Evolutionary conservation across 371 early-diverging fungal species (phyloP), one percentile per base, ranked within the genome.

Genomic region (Rhizopus microsporus): DNA sequence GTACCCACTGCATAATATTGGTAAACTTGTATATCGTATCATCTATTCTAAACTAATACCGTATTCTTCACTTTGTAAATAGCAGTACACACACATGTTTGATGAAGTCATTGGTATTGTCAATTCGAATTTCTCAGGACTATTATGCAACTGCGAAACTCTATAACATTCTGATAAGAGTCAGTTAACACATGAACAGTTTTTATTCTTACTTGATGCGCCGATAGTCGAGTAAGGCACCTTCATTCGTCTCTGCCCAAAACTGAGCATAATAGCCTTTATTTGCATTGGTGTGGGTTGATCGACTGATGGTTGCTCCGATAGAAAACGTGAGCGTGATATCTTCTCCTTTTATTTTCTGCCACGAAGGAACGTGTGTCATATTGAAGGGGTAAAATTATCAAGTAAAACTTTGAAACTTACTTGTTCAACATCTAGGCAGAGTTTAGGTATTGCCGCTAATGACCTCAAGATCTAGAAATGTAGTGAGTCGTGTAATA

Each of bases 21-120:
- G 13, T n/a, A 55, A n/a, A 9, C 33, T 4, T 13, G 37, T 46
- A 4, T 15, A 39, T 17, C 40, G 17, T 54, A 4, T 32, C 31
- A 39, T 15, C 9, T 23, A 38, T 7, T 10, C 9, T 10, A 16
- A 8, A 39, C 23, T 15, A 47, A 45, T 71, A 73, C 80, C 61
- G 59, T 69, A 77, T 17, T 75, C 71, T 55, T 77, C 80, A 33
- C 71, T 71, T 34, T 73, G 65, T 4, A 77, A 38, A 45, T 69
- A 54, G 42, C 64, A 69, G 23, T 40, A 51, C 1, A 76, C 52
- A 0, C 3, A 35, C 29, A 50, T 64, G 8, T 44, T 44, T 13
- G 59, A 39, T 3, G 44, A 47, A 2, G 16, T 55, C 0, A 69
- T 15, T 17, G 54, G 40, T 0, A 69, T 54, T 45, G 49, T 37